phyloP scores from a whole-genome alignment of 139 green algal genomes.

The Micractinium conductrix region DNA sequence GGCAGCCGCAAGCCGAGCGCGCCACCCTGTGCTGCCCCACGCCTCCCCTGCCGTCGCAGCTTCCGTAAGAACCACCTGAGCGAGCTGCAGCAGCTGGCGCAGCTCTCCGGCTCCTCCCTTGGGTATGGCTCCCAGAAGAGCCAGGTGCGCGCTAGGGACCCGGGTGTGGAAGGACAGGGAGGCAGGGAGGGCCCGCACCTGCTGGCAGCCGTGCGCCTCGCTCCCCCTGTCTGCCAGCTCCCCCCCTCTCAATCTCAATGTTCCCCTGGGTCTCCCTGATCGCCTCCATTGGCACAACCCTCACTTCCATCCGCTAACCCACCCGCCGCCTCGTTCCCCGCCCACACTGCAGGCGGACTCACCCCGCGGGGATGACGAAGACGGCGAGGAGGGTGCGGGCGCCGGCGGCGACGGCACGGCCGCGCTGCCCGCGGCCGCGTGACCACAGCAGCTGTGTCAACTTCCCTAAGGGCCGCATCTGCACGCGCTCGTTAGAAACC shows the following conservation, averaged over 20 bases:
- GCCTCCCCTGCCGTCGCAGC: no score
- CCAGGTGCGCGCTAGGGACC: conserved; percentile 21
- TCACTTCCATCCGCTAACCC: conserved; percentile 68
- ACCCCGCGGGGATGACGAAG: conserved; percentile 15
- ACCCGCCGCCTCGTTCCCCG: background rate
- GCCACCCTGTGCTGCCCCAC: no score
- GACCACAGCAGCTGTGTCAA: background rate
- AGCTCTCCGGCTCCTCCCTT: no score
- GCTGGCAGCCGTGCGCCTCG: background rate
- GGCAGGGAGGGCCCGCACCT: background rate
- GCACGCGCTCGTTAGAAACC: no score
- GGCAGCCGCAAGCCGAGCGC: no score
- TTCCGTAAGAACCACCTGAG: conserved; percentile 69
- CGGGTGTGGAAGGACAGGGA: background rate
- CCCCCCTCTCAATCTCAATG: no score
- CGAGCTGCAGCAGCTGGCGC: conserved; percentile 61
- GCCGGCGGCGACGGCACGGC: background rate
- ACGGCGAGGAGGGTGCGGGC: background rate
- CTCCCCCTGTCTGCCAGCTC: background rate
- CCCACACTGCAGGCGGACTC: background rate
- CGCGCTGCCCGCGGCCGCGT: background rate
- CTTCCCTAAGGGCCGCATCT: no score
- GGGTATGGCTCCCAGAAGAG: no score
- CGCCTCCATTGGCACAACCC: conserved; percentile 47
- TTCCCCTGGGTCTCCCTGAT: background rate